Percentiles rank a stretch among this genome's conserved stretches.
These are phyloP conservation scores for Marchantia polymorpha DNA, from an alignment of 225 moss, liverwort and hornwort genomes.

Conservation along the genomic window DNA sequence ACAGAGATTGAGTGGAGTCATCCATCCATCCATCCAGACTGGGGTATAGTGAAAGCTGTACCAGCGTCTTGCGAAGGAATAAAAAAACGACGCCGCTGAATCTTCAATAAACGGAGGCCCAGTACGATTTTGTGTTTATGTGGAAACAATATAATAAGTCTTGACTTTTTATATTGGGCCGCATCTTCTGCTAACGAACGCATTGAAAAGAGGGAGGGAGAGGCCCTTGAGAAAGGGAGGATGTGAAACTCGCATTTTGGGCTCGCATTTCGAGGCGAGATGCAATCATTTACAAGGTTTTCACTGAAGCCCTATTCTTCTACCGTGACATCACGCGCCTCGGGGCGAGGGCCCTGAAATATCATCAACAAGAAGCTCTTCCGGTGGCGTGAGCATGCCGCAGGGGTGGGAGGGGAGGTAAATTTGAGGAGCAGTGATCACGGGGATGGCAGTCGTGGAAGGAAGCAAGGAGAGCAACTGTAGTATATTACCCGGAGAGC, in stretches of 20 bases:
- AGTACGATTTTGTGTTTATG: too few species aligned
- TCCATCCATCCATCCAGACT: too few species aligned
- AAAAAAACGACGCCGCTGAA: too few species aligned
- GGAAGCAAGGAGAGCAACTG: not conserved
- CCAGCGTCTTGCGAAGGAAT: too few species aligned
- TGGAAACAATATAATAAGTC: too few species aligned
- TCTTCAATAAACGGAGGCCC: too few species aligned
- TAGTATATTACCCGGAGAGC: not conserved
- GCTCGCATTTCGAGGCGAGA: constrained; percentile 1
- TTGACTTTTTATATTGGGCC: not conserved
- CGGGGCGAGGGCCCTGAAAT: not conserved
- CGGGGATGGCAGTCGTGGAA: not conserved
- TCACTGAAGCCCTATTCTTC: not conserved
- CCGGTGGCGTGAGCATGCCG: not conserved
- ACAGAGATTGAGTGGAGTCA: too few species aligned
- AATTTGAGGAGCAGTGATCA: not conserved
- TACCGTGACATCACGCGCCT: not conserved
- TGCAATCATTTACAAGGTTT: constrained; percentile 8
- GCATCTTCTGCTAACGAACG: not conserved
- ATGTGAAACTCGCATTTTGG: not conserved
- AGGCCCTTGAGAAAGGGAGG: not conserved
- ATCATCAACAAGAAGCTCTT: not conserved
- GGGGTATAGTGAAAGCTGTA: too few species aligned
- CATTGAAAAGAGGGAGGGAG: not conserved
- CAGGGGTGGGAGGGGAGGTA: not conserved